Evolutionary conservation across 106 monocot genomes (phyloP), one percentile per base, ranked within the genome.

Genomic region (Dendrobium nobile): DNA sequence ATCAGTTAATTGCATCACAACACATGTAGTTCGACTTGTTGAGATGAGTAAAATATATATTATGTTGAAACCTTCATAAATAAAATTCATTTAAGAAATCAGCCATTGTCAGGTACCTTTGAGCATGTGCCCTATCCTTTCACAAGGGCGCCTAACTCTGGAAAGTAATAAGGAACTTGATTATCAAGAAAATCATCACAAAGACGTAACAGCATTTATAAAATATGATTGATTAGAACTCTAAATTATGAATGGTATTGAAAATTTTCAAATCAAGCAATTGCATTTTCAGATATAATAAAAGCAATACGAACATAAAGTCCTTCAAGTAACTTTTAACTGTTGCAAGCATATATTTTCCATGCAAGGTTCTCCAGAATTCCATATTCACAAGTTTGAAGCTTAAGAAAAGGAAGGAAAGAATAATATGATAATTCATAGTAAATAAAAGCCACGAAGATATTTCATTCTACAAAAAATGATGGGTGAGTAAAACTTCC

Each of bases 121-220:
- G 68, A 68, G 31, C 31, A 68, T 68, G 68, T 68, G 26, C 68
- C 68, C 27, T 58, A 68, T 26, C 68, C 31, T 68, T 67, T 68
- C 11, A 31, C 68, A 31, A 61, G 61, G 61, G 6, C 24, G 31
- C 68, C n/a, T 68, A 58, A 16, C 0, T 58, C 20, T 58, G 18
- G 58, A 58, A 58, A 18, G 15, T 58, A 13, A 58, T 3, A 68
- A 68, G 15, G 27, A 68, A 68, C 31, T 68, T 68, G 68, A 26
- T 31, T 31, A 68, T 7, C 28, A 1, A 68, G 27, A 68, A 11
- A 68, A 9, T 68, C 28, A 24, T 31, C 8, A 7, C 8, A 68
- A 68, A 28, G 28, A 28, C 28, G 61, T 61, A 28, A 68, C 28
- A 31, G 8, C 4, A 31, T 9, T 68, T 31, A 68, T 68, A 7